A percentile compares a stretch with the other conserved stretches of the same genome.
Evolutionary conservation across 768 basidiomycete species (phyloP).

Genomic region (Termitomyces sp.): DNA sequence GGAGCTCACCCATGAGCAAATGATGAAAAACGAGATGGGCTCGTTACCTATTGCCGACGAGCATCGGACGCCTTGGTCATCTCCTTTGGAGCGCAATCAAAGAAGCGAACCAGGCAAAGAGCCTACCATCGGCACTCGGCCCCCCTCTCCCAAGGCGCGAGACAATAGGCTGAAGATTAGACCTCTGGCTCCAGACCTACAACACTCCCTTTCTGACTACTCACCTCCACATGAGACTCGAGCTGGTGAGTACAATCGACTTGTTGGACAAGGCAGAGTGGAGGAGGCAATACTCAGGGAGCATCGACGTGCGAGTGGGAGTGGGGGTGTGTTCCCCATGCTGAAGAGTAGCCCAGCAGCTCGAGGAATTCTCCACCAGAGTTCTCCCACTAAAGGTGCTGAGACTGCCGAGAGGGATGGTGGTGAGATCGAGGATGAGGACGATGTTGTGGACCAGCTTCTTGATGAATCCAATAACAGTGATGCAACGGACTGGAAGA

Average conservation of each 20-base stretch:
- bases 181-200: constrained; percentile 12
- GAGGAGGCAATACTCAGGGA: constrained; percentile 31
- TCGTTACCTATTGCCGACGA: neutral
- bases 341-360: neutral
- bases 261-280: constrained; percentile 27
- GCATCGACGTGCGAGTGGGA: constrained; percentile 25
- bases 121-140: neutral
- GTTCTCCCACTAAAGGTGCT: neutral
- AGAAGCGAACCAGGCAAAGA: neutral
- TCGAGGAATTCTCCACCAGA: neutral
- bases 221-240: constrained; percentile 22
- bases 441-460: neutral
- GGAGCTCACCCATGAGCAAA: constrained; percentile 21
- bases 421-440: constrained; percentile 1
- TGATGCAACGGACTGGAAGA: neutral
- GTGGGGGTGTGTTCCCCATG: constrained; percentile 9
- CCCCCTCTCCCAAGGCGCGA: constrained; percentile 1
- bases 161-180: constrained; percentile 16
- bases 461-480: neutral
- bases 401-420: neutral
- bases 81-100: neutral
- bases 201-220: constrained; percentile 20
- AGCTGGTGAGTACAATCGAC: constrained; percentile 26
- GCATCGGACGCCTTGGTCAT: neutral
- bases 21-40: constrained; percentile 13